Base-by-base conservation (phyloP, 495 filamentous ascomycete species). In the Penicillium roqueforti region DNA sequence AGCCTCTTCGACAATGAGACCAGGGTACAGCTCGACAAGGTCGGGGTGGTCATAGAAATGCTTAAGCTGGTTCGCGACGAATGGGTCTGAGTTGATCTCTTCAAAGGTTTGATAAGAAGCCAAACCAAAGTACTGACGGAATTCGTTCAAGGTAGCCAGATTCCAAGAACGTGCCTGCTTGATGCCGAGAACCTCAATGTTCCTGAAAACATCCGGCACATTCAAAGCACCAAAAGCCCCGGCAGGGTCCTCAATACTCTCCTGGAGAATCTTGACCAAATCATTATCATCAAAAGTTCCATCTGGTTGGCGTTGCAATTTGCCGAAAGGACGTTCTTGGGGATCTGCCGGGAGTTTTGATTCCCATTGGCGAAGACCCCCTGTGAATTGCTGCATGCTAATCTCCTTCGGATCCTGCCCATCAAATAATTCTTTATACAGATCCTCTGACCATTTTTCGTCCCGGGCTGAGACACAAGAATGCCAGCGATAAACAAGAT, bases 131-230 rank as follows among this genome's bases (percentile, higher is more conserved):
- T 88, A 89, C 57, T 83, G 77, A 32, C 91, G 77, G 73, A 96
- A 92, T 67, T 96, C 91, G 66, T 96, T 96, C 47, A 96, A 72
- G 3, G 87, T 86, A 1, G 87, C 86, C 20, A 91, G 61, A 56
- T 90, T 89, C 91, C 91, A 95, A 18, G 81, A 78, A 9, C 91
- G 83, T 3, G 87, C 85, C 58, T 95, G 89, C 57, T 89, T 80
- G 51, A 96, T 95, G 32, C 91, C 90, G 0, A 96, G 77, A 39
- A 92, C 86, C 64, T 96, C 91, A 14, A 95, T 77, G 11, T 82
- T 80, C 44, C 81, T 81, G 75, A 96, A 79, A 38, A 87, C 76
- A 11, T 74, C 69, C 0, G 91, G 91, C 0, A 95, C 86, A 56
- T 88, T 85, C 6, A 84, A 83, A 3, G 86, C 86, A 4, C 91